Evolutionary conservation across 345 rosid genomes (phyloP).

Genomic region (Euphorbia tirucalli): DNA sequence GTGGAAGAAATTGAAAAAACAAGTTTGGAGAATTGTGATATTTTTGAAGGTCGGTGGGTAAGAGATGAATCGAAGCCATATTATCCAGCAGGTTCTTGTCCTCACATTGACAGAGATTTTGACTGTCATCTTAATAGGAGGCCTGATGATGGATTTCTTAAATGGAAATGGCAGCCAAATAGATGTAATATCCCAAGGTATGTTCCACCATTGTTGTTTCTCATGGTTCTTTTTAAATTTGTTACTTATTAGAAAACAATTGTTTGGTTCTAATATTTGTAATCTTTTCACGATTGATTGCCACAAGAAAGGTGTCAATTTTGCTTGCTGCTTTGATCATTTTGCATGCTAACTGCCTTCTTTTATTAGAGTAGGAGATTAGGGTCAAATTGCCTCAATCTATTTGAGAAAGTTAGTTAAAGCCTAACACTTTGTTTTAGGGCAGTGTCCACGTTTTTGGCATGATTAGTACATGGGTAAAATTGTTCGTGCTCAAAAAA

Average conservation of each 20-base stretch:
- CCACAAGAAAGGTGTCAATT: no score
- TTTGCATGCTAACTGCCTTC: no score
- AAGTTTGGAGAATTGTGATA: slow-evolving; percentile 45
- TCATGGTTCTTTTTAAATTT: neutral
- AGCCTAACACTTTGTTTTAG: no score
- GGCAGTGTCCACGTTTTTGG: no score
- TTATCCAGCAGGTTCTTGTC: slow-evolving; percentile 78
- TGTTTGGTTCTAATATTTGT: no score
- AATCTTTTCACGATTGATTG: no score
- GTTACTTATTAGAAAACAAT: neutral
- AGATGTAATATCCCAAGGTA: slow-evolving; percentile 71
- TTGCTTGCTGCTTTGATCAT: no score
- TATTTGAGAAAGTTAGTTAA: no score
- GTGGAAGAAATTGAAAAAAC: neutral
- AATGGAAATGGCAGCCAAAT: slow-evolving; percentile 88
- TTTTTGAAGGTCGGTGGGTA: slow-evolving; percentile 80
- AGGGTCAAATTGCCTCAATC: no score
- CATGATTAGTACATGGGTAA: no score
- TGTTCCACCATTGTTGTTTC: neutral
- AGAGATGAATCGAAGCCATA: slow-evolving; percentile 66
- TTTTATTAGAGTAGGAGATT: no score
- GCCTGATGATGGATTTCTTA: slow-evolving; percentile 65
- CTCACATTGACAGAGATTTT: slow-evolving; percentile 68
- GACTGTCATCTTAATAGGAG: slow-evolving; percentile 68
- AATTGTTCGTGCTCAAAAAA: no score